These are phyloP conservation scores for Monosporozyma yasuniensis DNA, from an alignment of 805 yeast species.

Conservation along the genomic window DNA sequence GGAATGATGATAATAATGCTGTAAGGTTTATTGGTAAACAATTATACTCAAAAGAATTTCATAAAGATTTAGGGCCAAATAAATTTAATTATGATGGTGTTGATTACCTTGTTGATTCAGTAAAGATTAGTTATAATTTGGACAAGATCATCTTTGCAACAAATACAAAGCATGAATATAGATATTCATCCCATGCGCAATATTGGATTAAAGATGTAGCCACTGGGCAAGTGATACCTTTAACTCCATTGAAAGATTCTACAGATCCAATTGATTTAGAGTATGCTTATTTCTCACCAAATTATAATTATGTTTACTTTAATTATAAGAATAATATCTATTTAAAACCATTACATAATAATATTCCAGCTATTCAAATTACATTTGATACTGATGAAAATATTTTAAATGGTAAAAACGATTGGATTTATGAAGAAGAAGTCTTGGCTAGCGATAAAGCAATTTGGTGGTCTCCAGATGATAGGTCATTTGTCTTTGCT, in stretches of 20 bases:
- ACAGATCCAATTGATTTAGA: conserved; percentile 21
- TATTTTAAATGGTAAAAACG: conserved; percentile 61
- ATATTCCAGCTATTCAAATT: conserved; percentile 10
- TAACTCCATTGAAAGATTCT: conserved; percentile 14
- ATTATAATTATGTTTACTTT: conserved; percentile 45
- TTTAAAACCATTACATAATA: conserved; percentile 32
- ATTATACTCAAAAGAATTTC: conserved; percentile 20
- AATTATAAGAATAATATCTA: conserved; percentile 49
- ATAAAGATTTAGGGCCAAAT: conserved; percentile 19
- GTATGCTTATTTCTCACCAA: conserved; percentile 55
- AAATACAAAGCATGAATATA: conserved; percentile 43
- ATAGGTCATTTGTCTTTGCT: conserved; percentile 45
- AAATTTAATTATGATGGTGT: conserved; percentile 36
- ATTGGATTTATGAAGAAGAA: conserved; percentile 84
- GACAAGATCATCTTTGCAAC: conserved; percentile 49
- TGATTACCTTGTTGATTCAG: conserved; percentile 32
- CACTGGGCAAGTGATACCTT: conserved; percentile 27
- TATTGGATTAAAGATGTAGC: conserved; percentile 55
- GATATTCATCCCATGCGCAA: conserved; percentile 57
- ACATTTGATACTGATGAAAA: conserved; percentile 43
- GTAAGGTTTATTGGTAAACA: conserved; percentile 25
- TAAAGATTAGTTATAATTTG: conserved; percentile 38
- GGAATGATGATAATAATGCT: conserved; percentile 4
- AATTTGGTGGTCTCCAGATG: conserved; percentile 69
- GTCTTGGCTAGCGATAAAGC: conserved; percentile 50